Percentiles rank a stretch among this genome's conserved stretches.
Conservation (phyloP, 768 basidiomycete species). For the Boletus sensibilis region DNA sequence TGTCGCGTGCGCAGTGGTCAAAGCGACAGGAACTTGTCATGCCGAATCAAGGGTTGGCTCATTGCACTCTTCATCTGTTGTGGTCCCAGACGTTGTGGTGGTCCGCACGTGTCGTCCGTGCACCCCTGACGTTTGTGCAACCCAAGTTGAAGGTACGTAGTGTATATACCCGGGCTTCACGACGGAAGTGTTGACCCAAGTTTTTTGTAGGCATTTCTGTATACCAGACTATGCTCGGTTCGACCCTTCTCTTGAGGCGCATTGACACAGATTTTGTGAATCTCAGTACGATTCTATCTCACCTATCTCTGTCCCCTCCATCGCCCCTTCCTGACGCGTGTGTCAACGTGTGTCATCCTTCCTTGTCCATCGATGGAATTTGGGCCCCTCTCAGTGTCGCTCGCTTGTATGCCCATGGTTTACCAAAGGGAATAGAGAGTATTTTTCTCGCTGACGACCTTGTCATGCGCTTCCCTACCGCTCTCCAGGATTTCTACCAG, state of each 20-base stretch:
- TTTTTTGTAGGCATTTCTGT: conserved; percentile 62
- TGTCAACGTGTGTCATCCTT: conserved; percentile 51
- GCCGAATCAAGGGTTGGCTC: conserved; percentile 1
- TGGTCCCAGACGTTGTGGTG: conserved; percentile 40
- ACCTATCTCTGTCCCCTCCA: conserved; percentile 33
- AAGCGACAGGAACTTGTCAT: conserved; percentile 7
- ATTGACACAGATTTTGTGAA: conserved; percentile 82
- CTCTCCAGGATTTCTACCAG: conserved; percentile 57
- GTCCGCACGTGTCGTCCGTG: conserved; percentile 66
- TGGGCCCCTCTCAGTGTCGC: conserved; percentile 69
- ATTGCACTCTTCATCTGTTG: conserved; percentile 1
- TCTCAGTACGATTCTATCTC: conserved; percentile 48
- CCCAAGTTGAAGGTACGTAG: conserved; percentile 66
- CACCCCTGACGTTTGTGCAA: conserved; percentile 61
- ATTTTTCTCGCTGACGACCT: conserved; percentile 64
- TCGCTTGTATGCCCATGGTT: conserved; percentile 39
- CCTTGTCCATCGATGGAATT: conserved; percentile 53
- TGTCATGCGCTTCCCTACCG: conserved; percentile 60
- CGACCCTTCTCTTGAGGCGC: conserved; percentile 59
- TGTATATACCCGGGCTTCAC: neutral
- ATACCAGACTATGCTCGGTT: conserved; percentile 64
- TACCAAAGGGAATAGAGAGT: conserved; percentile 39
- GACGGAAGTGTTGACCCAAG: conserved; percentile 7
- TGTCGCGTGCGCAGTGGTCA: neutral
- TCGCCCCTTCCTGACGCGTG: conserved; percentile 45